These are phyloP conservation scores for Mycosphaerelloides madeirae DNA, from an alignment of 2,329 filamentous ascomycete species.

Conservation along the genomic window DNA sequence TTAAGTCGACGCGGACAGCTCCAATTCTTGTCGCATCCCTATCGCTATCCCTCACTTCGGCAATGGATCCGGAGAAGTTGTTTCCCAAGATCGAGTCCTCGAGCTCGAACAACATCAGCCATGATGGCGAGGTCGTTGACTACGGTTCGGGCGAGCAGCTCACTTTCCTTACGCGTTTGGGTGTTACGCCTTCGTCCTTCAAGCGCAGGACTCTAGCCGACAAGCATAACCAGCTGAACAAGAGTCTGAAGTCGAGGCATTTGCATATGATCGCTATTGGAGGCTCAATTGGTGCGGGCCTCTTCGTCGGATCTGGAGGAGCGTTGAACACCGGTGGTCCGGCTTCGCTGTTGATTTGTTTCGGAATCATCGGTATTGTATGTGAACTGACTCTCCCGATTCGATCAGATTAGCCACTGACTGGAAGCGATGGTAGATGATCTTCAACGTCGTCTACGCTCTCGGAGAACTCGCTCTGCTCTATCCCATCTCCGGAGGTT, in stretches of 20 bases:
- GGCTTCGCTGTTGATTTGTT: conserved; percentile 34
- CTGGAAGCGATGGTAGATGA: conserved; percentile 28
- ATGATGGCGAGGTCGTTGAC: conserved; percentile 17
- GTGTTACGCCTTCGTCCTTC: conserved; percentile 30
- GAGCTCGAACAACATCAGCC: conserved; percentile 1
- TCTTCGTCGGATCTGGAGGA: conserved; percentile 50
- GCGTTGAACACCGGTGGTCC: conserved; percentile 48
- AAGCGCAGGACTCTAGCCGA: conserved; percentile 26
- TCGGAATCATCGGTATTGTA: conserved; percentile 31
- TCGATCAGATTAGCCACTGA: not conserved
- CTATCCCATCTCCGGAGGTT: conserved; percentile 40
- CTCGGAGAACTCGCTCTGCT: conserved; percentile 39
- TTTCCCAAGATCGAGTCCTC: too few relatives aligned
- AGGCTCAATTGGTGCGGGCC: conserved; percentile 47
- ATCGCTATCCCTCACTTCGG: too few relatives aligned
- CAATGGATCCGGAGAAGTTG: too few relatives aligned
- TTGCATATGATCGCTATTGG: conserved; percentile 34
- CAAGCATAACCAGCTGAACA: conserved; percentile 32
- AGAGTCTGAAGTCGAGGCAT: conserved; percentile 29
- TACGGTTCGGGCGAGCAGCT: conserved; percentile 11
- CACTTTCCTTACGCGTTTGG: conserved; percentile 26
- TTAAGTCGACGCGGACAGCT: too few relatives aligned
- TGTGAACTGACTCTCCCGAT: conserved; percentile 5
- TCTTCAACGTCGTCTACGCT: conserved; percentile 39
- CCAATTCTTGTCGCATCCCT: too few relatives aligned